Conservation (phyloP, 1,284 basidiomycete genomes). For the Austroboletus rostrupii region DNA sequence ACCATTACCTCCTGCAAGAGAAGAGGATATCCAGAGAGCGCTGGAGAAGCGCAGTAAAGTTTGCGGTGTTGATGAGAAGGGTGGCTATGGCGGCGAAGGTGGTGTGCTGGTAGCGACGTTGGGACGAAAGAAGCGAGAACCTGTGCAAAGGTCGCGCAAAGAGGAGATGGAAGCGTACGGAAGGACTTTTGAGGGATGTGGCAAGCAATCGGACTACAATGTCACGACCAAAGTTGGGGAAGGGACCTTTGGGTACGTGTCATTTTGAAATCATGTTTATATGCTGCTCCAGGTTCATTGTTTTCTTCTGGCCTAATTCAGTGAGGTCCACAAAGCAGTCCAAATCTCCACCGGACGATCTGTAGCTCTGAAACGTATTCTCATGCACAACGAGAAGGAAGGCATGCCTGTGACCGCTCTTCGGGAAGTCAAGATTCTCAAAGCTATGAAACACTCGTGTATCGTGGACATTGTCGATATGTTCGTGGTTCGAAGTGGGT, state of each 20-base stretch:
- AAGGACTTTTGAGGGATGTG: slow-evolving; percentile 72
- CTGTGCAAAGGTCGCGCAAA: slow-evolving; percentile 51
- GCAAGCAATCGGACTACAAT: slow-evolving; percentile 74
- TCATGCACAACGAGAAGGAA: slow-evolving; percentile 95
- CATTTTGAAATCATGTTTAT: neutral
- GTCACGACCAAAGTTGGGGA: slow-evolving; percentile 86
- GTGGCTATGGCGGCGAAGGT: slow-evolving; percentile 7
- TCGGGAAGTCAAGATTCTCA: slow-evolving; percentile 97
- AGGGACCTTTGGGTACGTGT: slow-evolving; percentile 86
- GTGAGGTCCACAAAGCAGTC: slow-evolving; percentile 86
- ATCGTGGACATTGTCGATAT: slow-evolving; percentile 91
- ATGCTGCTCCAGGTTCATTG: slow-evolving; percentile 9
- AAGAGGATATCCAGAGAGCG: slow-evolving; percentile 18
- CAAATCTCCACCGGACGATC: slow-evolving; percentile 56
- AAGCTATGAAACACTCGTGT: slow-evolving; percentile 81
- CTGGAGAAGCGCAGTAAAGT: slow-evolving; percentile 32
- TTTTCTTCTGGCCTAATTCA: slow-evolving; percentile 28
- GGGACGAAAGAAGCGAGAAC: slow-evolving; percentile 31
- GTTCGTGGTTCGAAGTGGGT: slow-evolving; percentile 75
- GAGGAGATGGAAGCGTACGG: slow-evolving; percentile 68
- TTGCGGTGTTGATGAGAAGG: slow-evolving; percentile 7
- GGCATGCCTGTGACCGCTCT: slow-evolving; percentile 96
- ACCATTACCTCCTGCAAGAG: slow-evolving; percentile 25
- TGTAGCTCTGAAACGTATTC: slow-evolving; percentile 91
- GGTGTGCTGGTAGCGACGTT: neutral